A percentile compares a stretch with the other conserved stretches of the same genome.
phyloP scores from a whole-genome alignment of 1,284 basidiomycete species.

The Neolentinus lepideus region DNA sequence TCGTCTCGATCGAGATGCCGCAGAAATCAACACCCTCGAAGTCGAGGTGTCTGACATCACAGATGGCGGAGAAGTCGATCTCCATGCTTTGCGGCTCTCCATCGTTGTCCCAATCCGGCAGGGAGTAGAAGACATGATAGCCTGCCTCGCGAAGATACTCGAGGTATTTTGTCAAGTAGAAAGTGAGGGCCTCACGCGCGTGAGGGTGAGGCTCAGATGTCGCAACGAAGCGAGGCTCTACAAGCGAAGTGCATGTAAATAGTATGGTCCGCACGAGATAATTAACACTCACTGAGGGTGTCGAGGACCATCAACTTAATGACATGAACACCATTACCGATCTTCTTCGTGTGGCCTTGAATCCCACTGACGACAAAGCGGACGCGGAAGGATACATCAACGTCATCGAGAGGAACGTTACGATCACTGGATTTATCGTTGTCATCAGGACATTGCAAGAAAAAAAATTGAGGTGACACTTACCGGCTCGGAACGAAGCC shows the following conservation, averaged over 20 bases:
- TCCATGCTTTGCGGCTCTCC: slow-evolving; percentile 5
- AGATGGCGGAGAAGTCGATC: slow-evolving; percentile 20
- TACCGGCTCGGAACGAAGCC: neutral
- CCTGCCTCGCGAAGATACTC: slow-evolving; percentile 20
- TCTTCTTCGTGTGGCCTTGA: slow-evolving; percentile 14
- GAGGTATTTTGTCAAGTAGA: slow-evolving; percentile 18
- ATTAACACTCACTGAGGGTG: slow-evolving; percentile 3
- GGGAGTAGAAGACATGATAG: slow-evolving; percentile 22
- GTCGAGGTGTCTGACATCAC: slow-evolving; percentile 8
- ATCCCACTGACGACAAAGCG: slow-evolving; percentile 12
- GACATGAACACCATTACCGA: slow-evolving; percentile 13
- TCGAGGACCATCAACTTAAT: slow-evolving; percentile 19
- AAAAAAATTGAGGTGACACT: neutral
- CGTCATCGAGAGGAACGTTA: slow-evolving; percentile 4
- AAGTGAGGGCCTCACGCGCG: slow-evolving; percentile 6
- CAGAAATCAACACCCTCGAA: slow-evolving; percentile 16
- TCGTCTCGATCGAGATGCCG: slow-evolving; percentile 19
- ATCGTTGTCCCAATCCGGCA: slow-evolving; percentile 23
- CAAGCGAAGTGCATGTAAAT: neutral
- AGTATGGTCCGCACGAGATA: neutral
- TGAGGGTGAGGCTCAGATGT: neutral
- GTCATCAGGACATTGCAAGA: neutral
- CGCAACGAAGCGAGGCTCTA: neutral
- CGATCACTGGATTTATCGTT: neutral
- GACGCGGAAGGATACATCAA: slow-evolving; percentile 15